These are phyloP conservation scores for Cryptomeria japonica DNA, from an alignment of 75 land plant species.

Conservation along the genomic window DNA sequence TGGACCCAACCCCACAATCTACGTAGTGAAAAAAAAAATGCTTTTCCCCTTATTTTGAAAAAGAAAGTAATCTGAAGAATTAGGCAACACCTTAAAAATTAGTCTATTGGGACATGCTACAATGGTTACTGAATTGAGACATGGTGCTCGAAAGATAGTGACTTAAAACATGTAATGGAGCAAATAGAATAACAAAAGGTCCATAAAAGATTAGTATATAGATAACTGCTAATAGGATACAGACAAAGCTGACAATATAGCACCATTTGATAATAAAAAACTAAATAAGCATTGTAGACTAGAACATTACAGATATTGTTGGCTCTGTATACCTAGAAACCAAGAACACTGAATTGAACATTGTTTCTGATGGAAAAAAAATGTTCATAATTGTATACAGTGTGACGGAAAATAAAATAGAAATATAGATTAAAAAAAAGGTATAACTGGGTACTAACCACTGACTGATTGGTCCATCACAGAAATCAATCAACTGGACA, in stretches of 20 bases:
- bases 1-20: no score
- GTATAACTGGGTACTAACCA: constrained; percentile 45
- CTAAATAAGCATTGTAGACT: background rate
- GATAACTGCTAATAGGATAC: background rate
- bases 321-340: background rate
- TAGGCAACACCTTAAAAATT: background rate
- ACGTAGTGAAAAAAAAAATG: no score
- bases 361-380: background rate
- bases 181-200: background rate
- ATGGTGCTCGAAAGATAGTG: background rate
- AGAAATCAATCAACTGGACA: constrained; percentile 82
- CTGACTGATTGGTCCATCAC: constrained; percentile 60
- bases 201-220: background rate
- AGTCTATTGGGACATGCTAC: background rate
- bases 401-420: background rate
- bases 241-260: background rate
- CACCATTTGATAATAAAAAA: background rate
- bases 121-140: background rate
- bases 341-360: background rate
- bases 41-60: no score
- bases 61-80: background rate
- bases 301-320: background rate
- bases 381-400: background rate
- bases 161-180: background rate
- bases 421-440: background rate